Evolutionary conservation across 768 basidiomycete genomes (phyloP).

Genomic region (Rickenella mellea): DNA sequence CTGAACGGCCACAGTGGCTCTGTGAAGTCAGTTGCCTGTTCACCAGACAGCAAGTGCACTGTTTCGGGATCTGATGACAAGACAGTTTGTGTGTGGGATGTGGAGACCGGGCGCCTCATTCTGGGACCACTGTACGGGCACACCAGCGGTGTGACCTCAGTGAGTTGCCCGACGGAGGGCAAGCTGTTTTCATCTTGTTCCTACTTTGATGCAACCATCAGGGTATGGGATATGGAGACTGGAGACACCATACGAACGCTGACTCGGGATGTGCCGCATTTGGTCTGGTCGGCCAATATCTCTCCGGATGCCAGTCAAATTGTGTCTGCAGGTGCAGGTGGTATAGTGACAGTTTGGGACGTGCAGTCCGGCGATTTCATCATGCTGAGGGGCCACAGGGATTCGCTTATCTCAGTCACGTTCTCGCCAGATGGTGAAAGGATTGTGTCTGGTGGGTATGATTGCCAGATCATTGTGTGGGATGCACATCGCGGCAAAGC

Average conservation of each 20-base stretch:
- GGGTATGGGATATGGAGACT: background rate
- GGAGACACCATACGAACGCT: background rate
- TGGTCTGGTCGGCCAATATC: too few species aligned
- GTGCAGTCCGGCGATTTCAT: slow-evolving; percentile 12
- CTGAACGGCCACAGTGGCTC: background rate
- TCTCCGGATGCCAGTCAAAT: too few species aligned
- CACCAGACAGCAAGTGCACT: background rate
- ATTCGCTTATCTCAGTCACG: slow-evolving; percentile 18
- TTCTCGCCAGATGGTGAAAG: slow-evolving; percentile 2
- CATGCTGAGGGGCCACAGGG: slow-evolving; percentile 16
- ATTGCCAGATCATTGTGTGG: slow-evolving; percentile 23
- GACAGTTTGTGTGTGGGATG: slow-evolving; percentile 8
- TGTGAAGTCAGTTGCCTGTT: slow-evolving; percentile 6
- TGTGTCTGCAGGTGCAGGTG: slow-evolving; percentile 22
- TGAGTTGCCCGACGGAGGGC: background rate
- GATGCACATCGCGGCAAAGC: slow-evolving; percentile 17
- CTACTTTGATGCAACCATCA: background rate
- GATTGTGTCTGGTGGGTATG: slow-evolving; percentile 18
- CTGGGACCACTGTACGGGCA: too few species aligned
- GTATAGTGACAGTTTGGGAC: slow-evolving; percentile 18
- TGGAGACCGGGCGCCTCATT: slow-evolving; percentile 3
- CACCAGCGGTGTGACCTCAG: background rate
- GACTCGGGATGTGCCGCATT: slow-evolving; percentile 16
- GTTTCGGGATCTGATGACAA: slow-evolving; percentile 5
- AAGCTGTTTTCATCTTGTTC: background rate